These are phyloP conservation scores for Ceratocystis eucalypticola DNA, from an alignment of 2,329 filamentous ascomycete species.

Conservation along the genomic window DNA sequence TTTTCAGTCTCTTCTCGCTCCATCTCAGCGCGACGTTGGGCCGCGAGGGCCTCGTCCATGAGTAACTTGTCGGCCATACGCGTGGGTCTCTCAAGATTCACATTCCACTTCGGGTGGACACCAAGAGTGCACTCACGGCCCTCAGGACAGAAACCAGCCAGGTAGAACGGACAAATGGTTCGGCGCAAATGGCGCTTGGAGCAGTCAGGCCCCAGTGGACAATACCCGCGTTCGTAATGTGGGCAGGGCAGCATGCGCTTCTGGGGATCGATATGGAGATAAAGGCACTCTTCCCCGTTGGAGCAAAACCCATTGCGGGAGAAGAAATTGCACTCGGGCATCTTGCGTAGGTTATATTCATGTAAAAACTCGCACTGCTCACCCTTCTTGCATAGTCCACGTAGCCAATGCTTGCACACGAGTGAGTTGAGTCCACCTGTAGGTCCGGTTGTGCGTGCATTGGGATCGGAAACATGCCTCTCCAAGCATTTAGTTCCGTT, in stretches of 20 bases:
- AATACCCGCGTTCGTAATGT: constrained; percentile 91
- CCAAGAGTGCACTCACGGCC: constrained; percentile 60
- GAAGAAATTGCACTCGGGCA: constrained; percentile 98
- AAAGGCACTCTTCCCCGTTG: constrained; percentile 92
- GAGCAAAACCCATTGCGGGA: constrained; percentile 86
- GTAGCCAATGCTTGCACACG: constrained; percentile 97
- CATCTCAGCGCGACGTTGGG: constrained; percentile 26
- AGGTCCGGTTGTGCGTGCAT: constrained; percentile 27
- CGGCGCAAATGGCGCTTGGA: constrained; percentile 79
- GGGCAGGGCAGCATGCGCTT: constrained; percentile 68
- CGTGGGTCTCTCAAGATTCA: constrained; percentile 60
- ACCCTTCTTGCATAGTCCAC: constrained; percentile 94
- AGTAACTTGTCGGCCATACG: constrained; percentile 55
- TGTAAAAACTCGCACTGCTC: constrained; percentile 95
- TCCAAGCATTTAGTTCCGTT: constrained; percentile 74
- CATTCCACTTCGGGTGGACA: constrained; percentile 70
- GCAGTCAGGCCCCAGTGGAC: constrained; percentile 75
- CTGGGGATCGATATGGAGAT: constrained; percentile 77
- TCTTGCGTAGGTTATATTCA: constrained; percentile 95
- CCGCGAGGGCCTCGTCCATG: constrained; percentile 30
- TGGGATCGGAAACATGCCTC: constrained; percentile 48
- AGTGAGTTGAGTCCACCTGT: constrained; percentile 57
- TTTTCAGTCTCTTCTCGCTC: constrained; percentile 15
- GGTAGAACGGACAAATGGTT: constrained; percentile 68
- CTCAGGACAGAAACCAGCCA: constrained; percentile 90